Evolutionary conservation across 257 asterid species (phyloP).

Genomic region (Lithospermum erythrorhizon): DNA sequence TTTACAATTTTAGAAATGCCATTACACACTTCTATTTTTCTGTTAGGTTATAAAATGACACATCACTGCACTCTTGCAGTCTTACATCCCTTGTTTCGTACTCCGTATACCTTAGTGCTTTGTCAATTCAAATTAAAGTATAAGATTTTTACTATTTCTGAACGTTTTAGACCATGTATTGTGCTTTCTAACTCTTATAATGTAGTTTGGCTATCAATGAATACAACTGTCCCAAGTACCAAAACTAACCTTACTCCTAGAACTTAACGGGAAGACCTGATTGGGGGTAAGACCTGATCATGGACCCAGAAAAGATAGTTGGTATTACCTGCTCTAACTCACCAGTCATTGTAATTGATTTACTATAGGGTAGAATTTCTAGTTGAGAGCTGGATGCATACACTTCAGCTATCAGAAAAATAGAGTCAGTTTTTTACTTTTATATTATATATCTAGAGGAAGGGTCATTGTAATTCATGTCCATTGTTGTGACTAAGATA

Average conservation of each 20-base stretch:
- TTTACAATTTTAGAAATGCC: too few relatives aligned
- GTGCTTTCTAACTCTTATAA: neutral
- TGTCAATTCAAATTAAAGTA: too few relatives aligned
- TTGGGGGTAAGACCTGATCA: too few relatives aligned
- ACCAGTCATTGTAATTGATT: neutral
- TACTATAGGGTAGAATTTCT: too few relatives aligned
- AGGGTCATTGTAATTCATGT: neutral
- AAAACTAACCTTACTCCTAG: too few relatives aligned
- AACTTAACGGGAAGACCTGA: too few relatives aligned
- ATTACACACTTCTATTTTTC: too few relatives aligned
- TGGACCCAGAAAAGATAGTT: neutral
- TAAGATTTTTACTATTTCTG: neutral
- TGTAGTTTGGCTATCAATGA: neutral
- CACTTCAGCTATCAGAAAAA: neutral
- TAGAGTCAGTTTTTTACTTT: neutral
- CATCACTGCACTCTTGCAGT: too few relatives aligned
- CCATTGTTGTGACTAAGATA: constrained; percentile 3
- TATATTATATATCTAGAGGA: too few relatives aligned
- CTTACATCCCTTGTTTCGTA: too few relatives aligned
- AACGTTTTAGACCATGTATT: neutral
- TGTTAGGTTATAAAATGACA: too few relatives aligned
- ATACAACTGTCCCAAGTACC: neutral
- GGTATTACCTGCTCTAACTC: neutral
- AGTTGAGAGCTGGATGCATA: neutral
- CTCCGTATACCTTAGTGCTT: too few relatives aligned